Base-by-base conservation (phyloP, 257 asterid species). In the Misopates orontium region DNA sequence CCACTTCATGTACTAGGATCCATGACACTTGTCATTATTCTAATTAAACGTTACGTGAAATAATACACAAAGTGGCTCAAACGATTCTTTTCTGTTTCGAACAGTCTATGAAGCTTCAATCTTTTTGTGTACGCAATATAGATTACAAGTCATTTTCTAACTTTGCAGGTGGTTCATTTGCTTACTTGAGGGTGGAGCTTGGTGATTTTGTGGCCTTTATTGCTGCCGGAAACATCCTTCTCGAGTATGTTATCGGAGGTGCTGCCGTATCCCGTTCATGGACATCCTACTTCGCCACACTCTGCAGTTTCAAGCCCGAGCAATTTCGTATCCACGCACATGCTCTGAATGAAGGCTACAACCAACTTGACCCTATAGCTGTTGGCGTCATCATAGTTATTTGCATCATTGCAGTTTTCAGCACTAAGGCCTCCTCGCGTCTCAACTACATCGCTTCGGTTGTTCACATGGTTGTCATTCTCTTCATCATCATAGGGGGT, bases 231-330 rank as follows among this genome's bases (percentile, higher is more conserved):
- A 91, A 91, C 73, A 89, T 87, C 58, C 81, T 89, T 1, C 90
- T 89, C 7, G 98, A 88, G 78, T 91, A 88, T 47, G 73, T 79
- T 0, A 80, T 91, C 25, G 83, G 89, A 47, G 88, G 91, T 0
- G 98, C 96, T 4, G 98, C 95, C 7, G 98, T 91, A 42, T 83
- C 98, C 10, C 95, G 98, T 5, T 49, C 96, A 0, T 91, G 96
- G 96, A 91, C 98, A 15, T 86, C 96, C 61, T 91, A 91, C 79
- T 77, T 86, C 17, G 96, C 96, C 45, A 85, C 96, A 1, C 89
- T 91, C 17, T 68, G 75, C 58, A 71, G 75, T 57, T 78, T 74
- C 45, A 60, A 76, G 1, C 76, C 91, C 0, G 71, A 57, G 0
- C 67, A 69, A 0, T 81, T 91, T 53, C 96, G 91, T 10, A 63